Evolutionary conservation across 2,329 filamentous ascomycete genomes (phyloP), one percentile per base, ranked within the genome.

Genomic region (Fusarium sp.): DNA sequence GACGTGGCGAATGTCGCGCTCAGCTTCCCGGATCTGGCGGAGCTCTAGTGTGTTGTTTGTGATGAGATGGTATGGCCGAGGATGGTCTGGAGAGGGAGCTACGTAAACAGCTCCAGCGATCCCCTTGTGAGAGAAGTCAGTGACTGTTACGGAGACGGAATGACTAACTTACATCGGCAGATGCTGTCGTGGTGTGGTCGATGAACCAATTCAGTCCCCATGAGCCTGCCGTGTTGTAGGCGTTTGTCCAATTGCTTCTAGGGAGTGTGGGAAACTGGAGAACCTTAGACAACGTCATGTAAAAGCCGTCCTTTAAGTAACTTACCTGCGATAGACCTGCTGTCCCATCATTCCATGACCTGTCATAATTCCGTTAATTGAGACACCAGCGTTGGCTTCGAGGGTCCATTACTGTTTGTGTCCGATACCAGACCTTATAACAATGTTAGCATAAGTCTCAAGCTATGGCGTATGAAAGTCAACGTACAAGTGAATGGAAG

Each of bases 31-130:
- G 1, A 59, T 47, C 27, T 47, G 42, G 10, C 42, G 59, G 2
- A 63, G 20, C 2, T 59, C 59, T 8, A 63, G 30, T 12, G 20
- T 46, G 27, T 47, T 12, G 18, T 59, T 59, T 16, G 55, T 41
- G 11, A 63, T 41, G 7, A 59, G 18, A 11, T 46, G 25, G 8
- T 59, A 63, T 18, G 59, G 55, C 1, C 59, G 32, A 11, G 47
- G 41, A 10, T 47, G 55, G 11, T 23, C 41, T 32, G 32, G 21
- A 12, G 55, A 30, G 4, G 55, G 55, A 9, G 46, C 55, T 1
- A 59, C 55, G 16, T 59, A 63, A 11, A 63, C 13, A 28, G 42
- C 55, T 0, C 55, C 55, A 4, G 49, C 50, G 8, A 53, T 28
- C 5, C 55, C 59, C 46, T 63, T n/a, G 9, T 2, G 7, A 3